These are phyloP conservation scores for Starmerella tilneyi DNA, from an alignment of 805 yeast species.

Conservation along the genomic window DNA sequence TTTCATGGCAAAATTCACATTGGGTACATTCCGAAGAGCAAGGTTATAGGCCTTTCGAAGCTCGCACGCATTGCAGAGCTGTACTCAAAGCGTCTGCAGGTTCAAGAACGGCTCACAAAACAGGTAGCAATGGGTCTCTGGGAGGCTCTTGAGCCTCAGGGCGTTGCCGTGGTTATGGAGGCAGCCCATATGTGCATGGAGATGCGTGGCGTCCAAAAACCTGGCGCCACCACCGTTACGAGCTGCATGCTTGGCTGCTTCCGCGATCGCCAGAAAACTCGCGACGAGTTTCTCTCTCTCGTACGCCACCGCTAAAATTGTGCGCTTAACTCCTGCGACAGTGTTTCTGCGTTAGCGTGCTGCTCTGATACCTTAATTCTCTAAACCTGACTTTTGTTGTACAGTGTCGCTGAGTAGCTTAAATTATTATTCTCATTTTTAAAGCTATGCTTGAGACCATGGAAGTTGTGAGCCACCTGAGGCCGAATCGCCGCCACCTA, in stretches of 20 bases:
- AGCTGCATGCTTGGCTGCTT: conserved; percentile 97
- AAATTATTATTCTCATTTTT: neutral
- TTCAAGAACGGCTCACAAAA: conserved; percentile 93
- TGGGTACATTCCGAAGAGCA: conserved; percentile 92
- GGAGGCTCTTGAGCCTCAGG: conserved; percentile 85
- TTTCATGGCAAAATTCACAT: conserved; percentile 95
- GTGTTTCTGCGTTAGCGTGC: too few relatives aligned
- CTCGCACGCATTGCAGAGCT: conserved; percentile 93
- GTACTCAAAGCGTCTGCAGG: conserved; percentile 92
- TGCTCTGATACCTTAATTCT: too few relatives aligned
- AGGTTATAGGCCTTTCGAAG: conserved; percentile 85
- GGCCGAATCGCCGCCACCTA: neutral
- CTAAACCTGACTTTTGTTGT: too few relatives aligned
- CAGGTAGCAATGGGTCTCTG: conserved; percentile 94
- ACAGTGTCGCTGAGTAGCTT: neutral
- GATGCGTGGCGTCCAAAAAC: conserved; percentile 90
- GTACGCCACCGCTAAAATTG: conserved; percentile 29
- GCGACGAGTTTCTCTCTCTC: conserved; percentile 87
- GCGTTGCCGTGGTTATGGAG: conserved; percentile 97
- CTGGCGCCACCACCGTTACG: conserved; percentile 87
- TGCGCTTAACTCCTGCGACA: too few relatives aligned
- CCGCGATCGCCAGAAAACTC: conserved; percentile 83
- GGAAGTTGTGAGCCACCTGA: neutral
- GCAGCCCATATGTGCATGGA: conserved; percentile 99
- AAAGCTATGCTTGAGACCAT: neutral